Evolutionary conservation across 2,329 filamentous ascomycete species (phyloP), one percentile per base, ranked within the genome.

Genomic region (Bipolaris gigantea): DNA sequence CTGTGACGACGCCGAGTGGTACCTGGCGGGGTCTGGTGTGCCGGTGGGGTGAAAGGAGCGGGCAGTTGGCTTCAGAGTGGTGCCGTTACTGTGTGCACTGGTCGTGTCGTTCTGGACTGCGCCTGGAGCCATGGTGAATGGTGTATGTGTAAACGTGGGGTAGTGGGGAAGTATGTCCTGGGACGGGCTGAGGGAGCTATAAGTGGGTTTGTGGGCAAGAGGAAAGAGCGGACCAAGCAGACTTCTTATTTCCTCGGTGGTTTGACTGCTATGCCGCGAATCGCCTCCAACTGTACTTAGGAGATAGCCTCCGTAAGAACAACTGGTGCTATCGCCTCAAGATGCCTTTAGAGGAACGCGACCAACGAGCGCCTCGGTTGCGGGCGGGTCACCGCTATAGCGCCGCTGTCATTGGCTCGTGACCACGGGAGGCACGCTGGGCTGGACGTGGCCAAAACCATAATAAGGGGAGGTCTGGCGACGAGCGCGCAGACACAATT

Each of bases 1-100:
- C 53, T 86, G 79, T 39, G 92, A 92, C 23, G 93, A 92, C 18
- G 89, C 75, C 50, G 91, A 83, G 78, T 97, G 94, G 79, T 85
- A 85, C 56, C 72, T 76, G 33, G 81, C 75, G 32, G 76, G 71
- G 50, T 71, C 67, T 34, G 71, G 70, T 19, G 70, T 72, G 62
- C 70, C 72, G 16, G 71, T 64, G 16, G 72, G 72, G 52, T 74
- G 67, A 59, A 74, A 74, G 2, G 71, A 59, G 55, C 67, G 71
- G n/a, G 72, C 72, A 19, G 72, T 74, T 18, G 72, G 61, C 64
- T 74, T 75, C 55, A 75, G 50, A 7, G 62, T 44, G 18, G 68
- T 69, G 50, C 62, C 64, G 54, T 71, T 72, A 60, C 56, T 57
- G 16, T 51, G 38, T 10, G 63, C 60, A 43, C 62, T 40, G 5